These are phyloP conservation scores for Lasiodiplodia sp. DNA, from an alignment of 2,329 filamentous ascomycete species.

Conservation along the genomic window DNA sequence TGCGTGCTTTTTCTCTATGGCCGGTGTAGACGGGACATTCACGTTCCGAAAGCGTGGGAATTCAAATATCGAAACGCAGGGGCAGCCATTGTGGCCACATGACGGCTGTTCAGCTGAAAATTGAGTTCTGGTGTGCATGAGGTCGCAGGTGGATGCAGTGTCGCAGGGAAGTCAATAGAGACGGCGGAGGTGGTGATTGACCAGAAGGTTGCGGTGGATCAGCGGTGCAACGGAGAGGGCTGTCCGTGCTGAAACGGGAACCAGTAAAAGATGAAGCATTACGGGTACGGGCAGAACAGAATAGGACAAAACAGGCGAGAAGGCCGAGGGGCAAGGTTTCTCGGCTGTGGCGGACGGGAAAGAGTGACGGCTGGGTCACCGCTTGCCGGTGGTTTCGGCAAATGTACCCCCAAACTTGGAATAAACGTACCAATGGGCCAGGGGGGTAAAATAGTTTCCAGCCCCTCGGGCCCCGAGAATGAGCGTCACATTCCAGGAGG, in stretches of 20 bases:
- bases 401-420: neutral
- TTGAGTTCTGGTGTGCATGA: too few species aligned
- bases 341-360: slow-evolving; percentile 7
- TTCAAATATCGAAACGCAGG: too few species aligned
- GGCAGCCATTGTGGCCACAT: too few species aligned
- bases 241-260: neutral
- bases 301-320: neutral
- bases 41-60: too few species aligned
- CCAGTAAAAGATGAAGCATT: neutral
- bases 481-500: neutral
- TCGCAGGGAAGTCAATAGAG: neutral
- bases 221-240: neutral
- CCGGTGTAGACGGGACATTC: too few species aligned
- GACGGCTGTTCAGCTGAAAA: too few species aligned
- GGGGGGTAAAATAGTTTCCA: slow-evolving; percentile 1
- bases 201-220: neutral
- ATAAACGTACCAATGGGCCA: neutral
- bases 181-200: neutral
- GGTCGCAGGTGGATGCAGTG: too few species aligned
- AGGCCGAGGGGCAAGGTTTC: neutral
- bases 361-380: neutral
- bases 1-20: neutral
- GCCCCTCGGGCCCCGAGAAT: neutral
- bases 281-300: neutral
- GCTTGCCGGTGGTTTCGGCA: neutral